Base-by-base conservation (phyloP, 2,329 filamentous ascomycete species). In the Gyromitra esculenta region DNA sequence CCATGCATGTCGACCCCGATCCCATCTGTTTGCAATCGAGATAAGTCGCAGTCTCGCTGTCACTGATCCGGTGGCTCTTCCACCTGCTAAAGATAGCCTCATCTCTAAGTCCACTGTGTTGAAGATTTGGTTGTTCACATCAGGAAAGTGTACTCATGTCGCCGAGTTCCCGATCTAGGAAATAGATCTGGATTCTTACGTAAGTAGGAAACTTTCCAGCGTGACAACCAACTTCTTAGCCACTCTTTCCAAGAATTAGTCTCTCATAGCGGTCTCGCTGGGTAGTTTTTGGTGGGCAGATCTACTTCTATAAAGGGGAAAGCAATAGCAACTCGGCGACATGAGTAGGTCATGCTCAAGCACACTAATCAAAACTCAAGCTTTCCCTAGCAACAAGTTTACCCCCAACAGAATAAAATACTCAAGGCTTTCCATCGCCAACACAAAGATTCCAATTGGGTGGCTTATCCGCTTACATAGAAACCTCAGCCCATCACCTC, bases 1-100 rank as follows among this genome's bases (percentile, higher is more conserved):
- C 48, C 54, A 64, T 41, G 41, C 56, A 64, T 31, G 37, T n/a
- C 39, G 56, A 45, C 37, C 54, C 15, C 65, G 48, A 56, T 56
- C 39, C 48, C 59, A 67, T 21, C 54, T 67, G 52, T 52, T 59
- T 54, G 18, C 2, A 39, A 48, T 59, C 63, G 15, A 66, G 18
- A 60, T 60, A 60, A 60, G 35, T n/a, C 4, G 13, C 21, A 15
- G 21, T 21, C 43, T 48, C 57, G 39, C 18, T 21, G 50, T 8
- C 18, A 59, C 21, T 59, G 37, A 48, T 15, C 60, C 45, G 43
- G 18, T 35, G 5, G 31, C 15, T 31, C 25, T 15, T 13, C 25
- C 52, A 35, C 8, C 62, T n/a, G 25, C 62, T 48, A 50, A 65
- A 65, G 45, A 37, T 65, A 50, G 62, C 15, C 60, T 31, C 37